phyloP scores from a whole-genome alignment of 495 filamentous ascomycete species.

The Neohortaea acidophila region DNA sequence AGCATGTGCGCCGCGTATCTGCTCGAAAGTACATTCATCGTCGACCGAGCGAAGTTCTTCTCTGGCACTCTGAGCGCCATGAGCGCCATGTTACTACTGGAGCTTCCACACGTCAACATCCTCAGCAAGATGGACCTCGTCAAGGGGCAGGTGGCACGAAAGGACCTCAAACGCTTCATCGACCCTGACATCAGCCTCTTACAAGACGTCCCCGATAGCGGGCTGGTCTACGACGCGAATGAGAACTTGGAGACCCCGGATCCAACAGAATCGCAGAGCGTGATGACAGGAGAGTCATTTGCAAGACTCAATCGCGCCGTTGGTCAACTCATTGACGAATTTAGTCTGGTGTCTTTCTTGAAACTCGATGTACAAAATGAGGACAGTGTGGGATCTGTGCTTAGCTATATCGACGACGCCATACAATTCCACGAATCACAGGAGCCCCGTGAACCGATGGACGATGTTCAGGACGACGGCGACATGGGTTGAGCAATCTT shows the following conservation, averaged over 20 bases:
- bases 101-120: conserved; percentile 88
- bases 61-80: conserved; percentile 88
- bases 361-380: conserved; percentile 82
- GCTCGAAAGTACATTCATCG: conserved; percentile 84
- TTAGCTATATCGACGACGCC: conserved; percentile 94
- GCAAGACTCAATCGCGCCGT: conserved; percentile 69
- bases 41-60: conserved; percentile 94
- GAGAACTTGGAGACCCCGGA: conserved; percentile 30
- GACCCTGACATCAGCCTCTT: conserved; percentile 66
- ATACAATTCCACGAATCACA: conserved; percentile 95
- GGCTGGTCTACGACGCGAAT: conserved; percentile 23
- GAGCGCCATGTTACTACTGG: conserved; percentile 97
- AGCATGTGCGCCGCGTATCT: conserved; percentile 90
- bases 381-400: conserved; percentile 76
- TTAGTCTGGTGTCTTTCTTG: conserved; percentile 92
- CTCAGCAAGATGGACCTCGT: conserved; percentile 95
- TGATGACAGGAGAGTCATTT: conserved; percentile 69
- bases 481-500: conserved; percentile 16
- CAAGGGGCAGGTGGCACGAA: conserved; percentile 62
- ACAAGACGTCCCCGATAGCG: conserved; percentile 44
- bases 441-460: conserved; percentile 73
- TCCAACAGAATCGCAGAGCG: conserved; percentile 42
- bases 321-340: conserved; percentile 80
- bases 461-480: conserved; percentile 46
- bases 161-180: conserved; percentile 73